These are phyloP conservation scores for Phytophthora hibernalis DNA, from an alignment of 352 stramenopile genomes.

Conservation along the genomic window DNA sequence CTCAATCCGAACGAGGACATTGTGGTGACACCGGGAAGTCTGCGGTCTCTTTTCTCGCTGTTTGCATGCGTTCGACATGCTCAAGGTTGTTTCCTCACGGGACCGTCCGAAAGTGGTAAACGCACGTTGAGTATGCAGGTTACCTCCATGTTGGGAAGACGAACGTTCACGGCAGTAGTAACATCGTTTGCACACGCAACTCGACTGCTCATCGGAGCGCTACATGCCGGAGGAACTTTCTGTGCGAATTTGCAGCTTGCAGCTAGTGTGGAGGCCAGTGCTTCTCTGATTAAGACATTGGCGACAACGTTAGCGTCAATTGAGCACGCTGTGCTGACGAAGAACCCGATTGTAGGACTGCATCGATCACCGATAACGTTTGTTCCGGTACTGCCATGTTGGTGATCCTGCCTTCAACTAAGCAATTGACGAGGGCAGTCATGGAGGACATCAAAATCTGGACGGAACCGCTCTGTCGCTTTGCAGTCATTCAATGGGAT, in stretches of 20 bases:
- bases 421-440: neutral
- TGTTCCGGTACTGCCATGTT: slow-evolving; percentile 48
- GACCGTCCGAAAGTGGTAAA: slow-evolving; percentile 41
- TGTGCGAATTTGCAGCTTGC: slow-evolving; percentile 27
- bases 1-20: slow-evolving; percentile 31
- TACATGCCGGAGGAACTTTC: slow-evolving; percentile 52
- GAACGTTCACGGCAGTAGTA: slow-evolving; percentile 40
- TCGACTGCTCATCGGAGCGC: slow-evolving; percentile 51
- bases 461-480: slow-evolving; percentile 37
- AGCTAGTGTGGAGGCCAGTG: neutral
- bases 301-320: slow-evolving; percentile 33
- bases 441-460: slow-evolving; percentile 21
- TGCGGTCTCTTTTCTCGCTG: slow-evolving; percentile 61
- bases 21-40: slow-evolving; percentile 53
- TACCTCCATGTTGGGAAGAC: slow-evolving; percentile 52
- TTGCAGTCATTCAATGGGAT: slow-evolving; percentile 40
- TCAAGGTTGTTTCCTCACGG: slow-evolving; percentile 39
- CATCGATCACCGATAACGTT: slow-evolving; percentile 46
- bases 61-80: slow-evolving; percentile 54
- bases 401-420: slow-evolving; percentile 21
- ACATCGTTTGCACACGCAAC: slow-evolving; percentile 38
- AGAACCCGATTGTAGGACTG: slow-evolving; percentile 34
- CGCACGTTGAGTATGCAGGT: slow-evolving; percentile 47
- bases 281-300: slow-evolving; percentile 38
- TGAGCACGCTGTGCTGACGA: slow-evolving; percentile 48